Evolutionary conservation across 495 filamentous ascomycete genomes (phyloP).

Genomic region (Hypoxylon trugodes): DNA sequence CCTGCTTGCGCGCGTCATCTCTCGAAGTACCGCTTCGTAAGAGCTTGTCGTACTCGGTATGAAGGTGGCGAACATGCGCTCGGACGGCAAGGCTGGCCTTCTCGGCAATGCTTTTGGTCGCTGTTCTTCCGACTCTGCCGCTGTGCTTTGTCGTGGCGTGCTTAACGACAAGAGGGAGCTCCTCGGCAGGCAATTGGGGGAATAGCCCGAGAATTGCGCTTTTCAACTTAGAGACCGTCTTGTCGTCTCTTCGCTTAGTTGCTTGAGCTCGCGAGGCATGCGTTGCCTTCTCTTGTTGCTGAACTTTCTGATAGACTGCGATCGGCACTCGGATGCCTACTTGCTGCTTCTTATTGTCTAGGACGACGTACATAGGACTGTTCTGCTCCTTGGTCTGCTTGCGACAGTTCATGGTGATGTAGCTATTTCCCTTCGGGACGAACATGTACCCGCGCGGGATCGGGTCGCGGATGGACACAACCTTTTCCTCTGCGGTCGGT

Average conservation of each 20-base stretch:
- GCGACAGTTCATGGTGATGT: constrained; percentile 51
- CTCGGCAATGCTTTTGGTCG: constrained; percentile 34
- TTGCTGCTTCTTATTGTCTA: constrained; percentile 28
- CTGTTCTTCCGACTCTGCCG: constrained; percentile 48
- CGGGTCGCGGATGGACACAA: constrained; percentile 19
- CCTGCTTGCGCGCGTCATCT: constrained; percentile 29
- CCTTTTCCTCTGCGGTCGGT: constrained; percentile 19
- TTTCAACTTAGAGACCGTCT: constrained; percentile 38
- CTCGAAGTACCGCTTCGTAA: constrained; percentile 23
- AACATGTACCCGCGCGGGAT: constrained; percentile 49
- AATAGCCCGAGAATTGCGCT: constrained; percentile 40
- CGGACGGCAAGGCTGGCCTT: constrained; percentile 48
- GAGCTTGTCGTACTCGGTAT: constrained; percentile 50
- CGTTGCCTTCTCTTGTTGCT: constrained; percentile 38
- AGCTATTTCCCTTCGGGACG: constrained; percentile 50
- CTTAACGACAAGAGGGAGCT: constrained; percentile 33
- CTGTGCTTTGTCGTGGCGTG: constrained; percentile 45
- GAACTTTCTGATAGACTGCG: constrained; percentile 39
- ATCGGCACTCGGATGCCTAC: constrained; percentile 52
- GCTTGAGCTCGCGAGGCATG: constrained; percentile 35
- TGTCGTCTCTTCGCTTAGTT: constrained; percentile 43
- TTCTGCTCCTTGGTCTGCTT: constrained; percentile 40
- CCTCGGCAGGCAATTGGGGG: constrained; percentile 38
- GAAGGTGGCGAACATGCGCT: constrained; percentile 50
- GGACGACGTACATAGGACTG: constrained; percentile 47